Percentiles rank a stretch among this genome's conserved stretches.
phyloP scores from a whole-genome alignment of 1,284 basidiomycete species.

The Schizopora paradoxa region DNA sequence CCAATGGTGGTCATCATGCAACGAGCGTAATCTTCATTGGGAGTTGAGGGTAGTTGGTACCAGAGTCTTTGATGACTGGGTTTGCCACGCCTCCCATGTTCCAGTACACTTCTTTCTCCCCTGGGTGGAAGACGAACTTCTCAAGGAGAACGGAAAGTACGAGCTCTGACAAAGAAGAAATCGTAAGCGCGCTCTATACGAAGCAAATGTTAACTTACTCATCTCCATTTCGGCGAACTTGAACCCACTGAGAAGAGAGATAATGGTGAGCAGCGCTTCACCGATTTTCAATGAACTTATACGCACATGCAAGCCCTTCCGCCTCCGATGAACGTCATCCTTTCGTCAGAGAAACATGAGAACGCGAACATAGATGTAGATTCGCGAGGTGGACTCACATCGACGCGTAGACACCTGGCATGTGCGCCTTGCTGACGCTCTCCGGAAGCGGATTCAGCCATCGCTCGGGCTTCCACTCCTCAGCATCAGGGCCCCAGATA shows the following conservation, averaged over 20 bases:
- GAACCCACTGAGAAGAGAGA: conserved; percentile 8
- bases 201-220: conserved; percentile 3
- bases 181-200: background rate
- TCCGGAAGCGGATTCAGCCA: conserved; percentile 18
- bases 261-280: too few species aligned
- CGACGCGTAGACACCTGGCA: conserved; percentile 22
- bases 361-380: background rate
- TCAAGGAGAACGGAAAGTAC: conserved; percentile 11
- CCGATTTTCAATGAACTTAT: too few species aligned
- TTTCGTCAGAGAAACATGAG: conserved; percentile 2
- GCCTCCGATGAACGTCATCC: conserved; percentile 20
- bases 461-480: conserved; percentile 22
- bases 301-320: conserved; percentile 20
- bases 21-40: conserved; percentile 11
- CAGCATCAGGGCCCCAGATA: conserved; percentile 20
- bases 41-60: background rate
- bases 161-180: conserved; percentile 1
- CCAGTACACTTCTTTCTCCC: conserved; percentile 8
- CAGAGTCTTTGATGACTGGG: conserved; percentile 1
- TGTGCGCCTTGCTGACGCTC: conserved; percentile 9
- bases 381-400: conserved; percentile 17
- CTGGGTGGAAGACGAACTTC: conserved; percentile 9
- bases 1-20: too few species aligned
- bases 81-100: conserved; percentile 2
- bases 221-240: conserved; percentile 15